These are phyloP conservation scores for Cubamyces sp. DNA, from an alignment of 768 basidiomycete species.

Conservation along the genomic window DNA sequence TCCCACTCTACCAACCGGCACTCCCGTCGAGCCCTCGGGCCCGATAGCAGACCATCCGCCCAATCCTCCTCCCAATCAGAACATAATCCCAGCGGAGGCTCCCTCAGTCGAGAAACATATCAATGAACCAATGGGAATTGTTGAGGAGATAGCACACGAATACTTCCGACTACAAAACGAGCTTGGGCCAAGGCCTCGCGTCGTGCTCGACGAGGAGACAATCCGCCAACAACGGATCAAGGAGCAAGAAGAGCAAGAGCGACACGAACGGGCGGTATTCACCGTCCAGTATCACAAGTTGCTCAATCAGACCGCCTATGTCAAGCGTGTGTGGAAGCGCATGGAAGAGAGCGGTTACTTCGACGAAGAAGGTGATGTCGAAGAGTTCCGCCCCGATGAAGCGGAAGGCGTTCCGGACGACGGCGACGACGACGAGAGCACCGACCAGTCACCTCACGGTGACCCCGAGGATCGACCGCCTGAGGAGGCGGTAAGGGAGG, in stretches of 20 bases:
- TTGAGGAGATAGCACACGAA: not conserved
- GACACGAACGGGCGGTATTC: not conserved
- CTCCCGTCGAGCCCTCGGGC: not conserved
- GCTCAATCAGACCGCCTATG: not conserved
- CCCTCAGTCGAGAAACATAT: not conserved
- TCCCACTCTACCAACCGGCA: not conserved
- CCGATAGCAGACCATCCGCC: too few species aligned
- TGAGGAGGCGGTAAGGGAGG: too few species aligned
- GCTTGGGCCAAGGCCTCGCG: not conserved
- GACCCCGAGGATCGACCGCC: too few species aligned
- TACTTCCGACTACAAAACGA: not conserved
- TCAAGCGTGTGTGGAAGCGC: not conserved
- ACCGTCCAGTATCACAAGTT: not conserved
- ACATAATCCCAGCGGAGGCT: not conserved
- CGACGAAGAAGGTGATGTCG: not conserved
- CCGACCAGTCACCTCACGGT: too few species aligned
- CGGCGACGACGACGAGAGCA: too few species aligned
- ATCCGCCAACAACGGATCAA: not conserved
- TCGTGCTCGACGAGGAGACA: not conserved
- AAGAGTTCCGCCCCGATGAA: not conserved
- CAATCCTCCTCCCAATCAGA: not conserved
- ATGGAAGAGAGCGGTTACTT: not conserved
- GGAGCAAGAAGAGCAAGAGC: not conserved
- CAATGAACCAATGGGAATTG: not conserved
- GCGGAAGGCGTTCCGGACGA: not conserved